phyloP scores from a whole-genome alignment of 2,329 filamentous ascomycete genomes.

The Neopestalotiopsis clavispora region DNA sequence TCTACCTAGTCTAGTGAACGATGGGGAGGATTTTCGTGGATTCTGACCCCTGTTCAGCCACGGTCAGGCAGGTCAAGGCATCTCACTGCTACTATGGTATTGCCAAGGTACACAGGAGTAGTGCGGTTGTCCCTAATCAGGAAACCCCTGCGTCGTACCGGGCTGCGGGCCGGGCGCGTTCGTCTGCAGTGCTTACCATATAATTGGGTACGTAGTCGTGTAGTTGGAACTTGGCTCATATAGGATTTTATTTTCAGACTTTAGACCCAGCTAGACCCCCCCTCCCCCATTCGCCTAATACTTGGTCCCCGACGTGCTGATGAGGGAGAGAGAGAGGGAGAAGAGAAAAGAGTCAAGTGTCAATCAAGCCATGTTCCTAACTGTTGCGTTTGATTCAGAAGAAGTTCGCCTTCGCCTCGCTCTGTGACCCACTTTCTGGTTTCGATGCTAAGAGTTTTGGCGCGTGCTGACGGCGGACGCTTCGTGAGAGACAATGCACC shows the following conservation, averaged over 20 bases:
- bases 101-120: not conserved
- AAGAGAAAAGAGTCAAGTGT: not conserved
- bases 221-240: not conserved
- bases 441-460: no score
- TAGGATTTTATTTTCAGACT: not conserved
- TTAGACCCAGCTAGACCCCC: not conserved
- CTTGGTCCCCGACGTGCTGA: not conserved
- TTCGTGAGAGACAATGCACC: no score
- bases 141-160: not conserved
- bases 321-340: not conserved
- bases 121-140: not conserved
- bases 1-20: not conserved
- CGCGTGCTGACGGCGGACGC: no score
- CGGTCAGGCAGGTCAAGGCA: not conserved
- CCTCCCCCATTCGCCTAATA: not conserved
- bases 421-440: not conserved
- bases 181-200: not conserved
- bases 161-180: not conserved
- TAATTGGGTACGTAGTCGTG: not conserved
- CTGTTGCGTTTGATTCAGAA: not conserved
- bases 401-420: not conserved
- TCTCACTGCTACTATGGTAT: not conserved
- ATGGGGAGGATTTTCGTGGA: not conserved
- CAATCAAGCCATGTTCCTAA: slow-evolving; percentile 1
- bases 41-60: not conserved